Base-by-base conservation (phyloP, 2,329 filamentous ascomycete genomes). In the Verticillium nubilum region DNA sequence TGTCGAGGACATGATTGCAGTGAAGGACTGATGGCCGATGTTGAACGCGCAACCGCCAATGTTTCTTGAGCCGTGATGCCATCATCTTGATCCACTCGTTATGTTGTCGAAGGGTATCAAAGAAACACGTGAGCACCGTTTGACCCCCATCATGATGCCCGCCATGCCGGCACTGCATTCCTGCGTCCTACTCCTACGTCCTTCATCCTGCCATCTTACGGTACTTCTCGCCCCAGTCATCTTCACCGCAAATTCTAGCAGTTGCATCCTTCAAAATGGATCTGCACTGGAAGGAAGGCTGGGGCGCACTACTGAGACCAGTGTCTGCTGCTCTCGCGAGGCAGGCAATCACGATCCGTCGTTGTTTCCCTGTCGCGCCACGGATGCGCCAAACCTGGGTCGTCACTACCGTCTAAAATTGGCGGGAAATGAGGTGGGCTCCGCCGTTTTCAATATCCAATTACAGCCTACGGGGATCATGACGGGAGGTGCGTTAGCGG, bases 141-240 rank as follows among this genome's bases (percentile, higher is more conserved):
- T n/a, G n/a, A n/a, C n/a, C 47, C 47, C 53, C 27, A 61, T 58
- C 33, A 63, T 58, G 23, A 61, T 53, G 27, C 54, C 60, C 4
- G 61, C 60, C 35, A 60, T 60, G 29, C 60, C 61, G 13, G 55
- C 42, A 25, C 42, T 50, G 42, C 42, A 50, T 50, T 50, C 42
- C 42, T 50, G 5, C 17, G 33, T 37, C 33, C 13, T 6, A 5
- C 19, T 10, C 33, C n/a, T 17, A 17, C 15, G 33, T 37, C 35
- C 35, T 37, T 37, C 35, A 5, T 37, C 17, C 17, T 37, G 13
- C 29, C 29, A 31, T 17, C 35, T 15, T 10, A 15, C 17, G 17
- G 2, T 37, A 15, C 42, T 19, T 23, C n/a, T 3, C n/a, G 1
- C 19, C 9, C 19, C 42, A 7, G 42, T 23, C 42, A 23, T 25